Evolutionary conservation across 1,284 basidiomycete species (phyloP), one percentile per base, ranked within the genome.

Genomic region (Cerrena zonata): DNA sequence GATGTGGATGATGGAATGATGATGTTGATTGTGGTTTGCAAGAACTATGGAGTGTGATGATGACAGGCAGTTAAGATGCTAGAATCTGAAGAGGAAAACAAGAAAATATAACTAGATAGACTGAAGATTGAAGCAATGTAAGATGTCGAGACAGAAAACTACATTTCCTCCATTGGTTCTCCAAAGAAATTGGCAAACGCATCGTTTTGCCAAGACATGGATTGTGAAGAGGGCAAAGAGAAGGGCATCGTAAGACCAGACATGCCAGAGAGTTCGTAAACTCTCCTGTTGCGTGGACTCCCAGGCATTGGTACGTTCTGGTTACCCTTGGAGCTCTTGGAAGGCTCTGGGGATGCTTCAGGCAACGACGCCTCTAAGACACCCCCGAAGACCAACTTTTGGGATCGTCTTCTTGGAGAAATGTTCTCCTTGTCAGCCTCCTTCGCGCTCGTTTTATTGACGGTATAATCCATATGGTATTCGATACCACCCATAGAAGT

Each of bases 371-470:
- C 19, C 41, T 42, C 41, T 15, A 39, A 15, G 4, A 21, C n/a
- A 3, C 19, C 22, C 19, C 19, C 7, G 24, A 27, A 25, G 44
- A 41, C 30, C 21, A n/a, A 45, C 26, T 45, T 34, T 30, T 45
- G 44, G 34, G 46, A 18, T 27, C 53, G 48, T n/a, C 25, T 24
- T 18, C 34, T 30, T 4, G 65, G 65, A 26, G 71, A 63, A 15
- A 77, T 41, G 53, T 85, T 85, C 65, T 85, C 82, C 61, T 85
- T 85, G 50, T 65, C 60, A 0, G 51, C 58, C 41, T 76, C 73
- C 38, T 64, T 66, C 3, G 69, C 67, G 54, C 47, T 61, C 50
- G 41, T 63, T 60, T 49, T 59, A 50, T 53, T 61, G 37, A 49
- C 55, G 11, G 53, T 55, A 42, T 34, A 43, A 34, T 44, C 49